Evolutionary conservation across 805 yeast genomes (phyloP).

Genomic region (Starmerella powellii): DNA sequence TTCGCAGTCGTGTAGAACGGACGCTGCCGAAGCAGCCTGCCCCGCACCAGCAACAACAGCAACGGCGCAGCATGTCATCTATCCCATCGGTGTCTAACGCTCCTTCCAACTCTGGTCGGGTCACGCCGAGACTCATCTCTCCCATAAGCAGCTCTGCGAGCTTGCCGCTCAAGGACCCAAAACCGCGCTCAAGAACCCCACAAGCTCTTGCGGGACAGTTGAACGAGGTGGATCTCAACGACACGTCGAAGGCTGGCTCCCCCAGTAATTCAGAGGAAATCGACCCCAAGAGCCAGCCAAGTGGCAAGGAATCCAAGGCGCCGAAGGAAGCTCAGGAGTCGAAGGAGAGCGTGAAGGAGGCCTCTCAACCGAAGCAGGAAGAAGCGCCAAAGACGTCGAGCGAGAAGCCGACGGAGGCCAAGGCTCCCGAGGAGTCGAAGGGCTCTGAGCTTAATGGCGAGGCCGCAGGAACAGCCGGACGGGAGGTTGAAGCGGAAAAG

Average conservation of each 20-base stretch:
- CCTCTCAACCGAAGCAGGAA: no score
- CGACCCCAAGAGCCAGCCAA: background rate
- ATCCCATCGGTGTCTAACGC: constrained; percentile 17
- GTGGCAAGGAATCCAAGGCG: no score
- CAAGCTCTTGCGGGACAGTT: constrained; percentile 3
- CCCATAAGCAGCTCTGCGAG: constrained; percentile 14
- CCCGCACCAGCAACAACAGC: constrained; percentile 8
- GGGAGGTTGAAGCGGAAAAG: no score
- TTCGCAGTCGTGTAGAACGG: constrained; percentile 36
- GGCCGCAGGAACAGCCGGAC: no score
- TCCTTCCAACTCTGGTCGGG: constrained; percentile 17
- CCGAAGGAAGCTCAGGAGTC: no score
- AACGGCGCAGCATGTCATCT: constrained; percentile 10
- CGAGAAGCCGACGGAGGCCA: no score
- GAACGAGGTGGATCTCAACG: constrained; percentile 15
- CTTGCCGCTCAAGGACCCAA: constrained; percentile 5
- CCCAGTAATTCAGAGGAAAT: background rate
- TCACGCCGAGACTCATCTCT: constrained; percentile 18
- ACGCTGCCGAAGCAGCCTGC: constrained; percentile 8
- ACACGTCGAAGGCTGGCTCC: background rate
- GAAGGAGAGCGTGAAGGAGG: no score
- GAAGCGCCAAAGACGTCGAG: no score
- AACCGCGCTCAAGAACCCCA: background rate
- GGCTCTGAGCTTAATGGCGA: no score
- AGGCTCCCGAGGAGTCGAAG: no score